A percentile compares a stretch with the other conserved stretches of the same genome.
These are phyloP conservation scores for Paraglomus brasilianum DNA, from an alignment of 192 early-diverging fungal species.

Conservation along the genomic window DNA sequence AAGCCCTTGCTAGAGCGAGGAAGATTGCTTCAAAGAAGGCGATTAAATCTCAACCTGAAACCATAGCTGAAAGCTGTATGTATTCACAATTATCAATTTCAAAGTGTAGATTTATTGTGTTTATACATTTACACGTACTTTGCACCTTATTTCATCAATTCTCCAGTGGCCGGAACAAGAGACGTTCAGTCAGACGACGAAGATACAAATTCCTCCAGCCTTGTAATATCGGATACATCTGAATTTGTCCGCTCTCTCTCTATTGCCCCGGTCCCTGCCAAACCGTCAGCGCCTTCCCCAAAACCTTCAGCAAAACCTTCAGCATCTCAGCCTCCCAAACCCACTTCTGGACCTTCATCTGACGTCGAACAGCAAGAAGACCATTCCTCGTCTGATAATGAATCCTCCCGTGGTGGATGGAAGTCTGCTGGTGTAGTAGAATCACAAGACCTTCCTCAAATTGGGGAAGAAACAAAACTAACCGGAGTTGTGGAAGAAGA, in stretches of 20 bases:
- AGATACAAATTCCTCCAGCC: conserved; percentile 35
- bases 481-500: conserved; percentile 59
- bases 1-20: conserved; percentile 75
- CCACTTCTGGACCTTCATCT: neutral
- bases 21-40: conserved; percentile 57
- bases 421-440: conserved; percentile 17
- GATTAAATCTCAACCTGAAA: conserved; percentile 52
- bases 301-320: neutral
- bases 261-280: conserved; percentile 37
- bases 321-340: neutral
- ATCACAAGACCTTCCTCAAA: conserved; percentile 30
- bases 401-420: conserved; percentile 24
- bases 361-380: no score
- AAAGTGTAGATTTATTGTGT: neutral
- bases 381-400: neutral
- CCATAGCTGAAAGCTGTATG: conserved; percentile 60
- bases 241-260: conserved; percentile 80
- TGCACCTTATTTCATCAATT: neutral
- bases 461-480: conserved; percentile 31
- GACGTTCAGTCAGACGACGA: conserved; percentile 46
- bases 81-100: conserved; percentile 5
- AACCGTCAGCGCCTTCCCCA: conserved; percentile 5
- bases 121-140: neutral
- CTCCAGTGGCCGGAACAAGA: conserved; percentile 37
- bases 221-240: conserved; percentile 84